Conservation (phyloP, 169 alveolate species). For the Plasmodium cynomolgi region DNA sequence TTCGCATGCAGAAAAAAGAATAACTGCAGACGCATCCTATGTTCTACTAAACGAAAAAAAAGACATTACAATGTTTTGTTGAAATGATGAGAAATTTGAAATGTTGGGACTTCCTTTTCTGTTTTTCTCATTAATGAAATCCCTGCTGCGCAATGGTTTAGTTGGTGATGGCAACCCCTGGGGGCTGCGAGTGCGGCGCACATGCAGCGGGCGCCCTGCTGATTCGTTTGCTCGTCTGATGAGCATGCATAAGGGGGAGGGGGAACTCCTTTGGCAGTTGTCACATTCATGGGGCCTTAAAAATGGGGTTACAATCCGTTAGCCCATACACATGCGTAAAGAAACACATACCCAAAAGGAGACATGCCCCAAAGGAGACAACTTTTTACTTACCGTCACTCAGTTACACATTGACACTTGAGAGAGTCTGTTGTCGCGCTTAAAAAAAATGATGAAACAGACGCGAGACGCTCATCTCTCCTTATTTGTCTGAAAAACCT, state of each 20-base stretch:
- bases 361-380: neutral
- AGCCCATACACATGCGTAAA: neutral
- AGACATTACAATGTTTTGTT: neutral
- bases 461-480: neutral
- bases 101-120: neutral
- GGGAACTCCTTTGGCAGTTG: neutral
- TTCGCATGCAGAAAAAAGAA: neutral
- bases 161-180: neutral
- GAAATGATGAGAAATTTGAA: neutral
- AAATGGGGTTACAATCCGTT: neutral
- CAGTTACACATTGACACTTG: neutral
- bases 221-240: neutral
- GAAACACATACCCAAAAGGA: no score
- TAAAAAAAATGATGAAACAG: neutral
- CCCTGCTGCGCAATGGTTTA: neutral
- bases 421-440: neutral
- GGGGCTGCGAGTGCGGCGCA: neutral
- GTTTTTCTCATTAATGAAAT: neutral
- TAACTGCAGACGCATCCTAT: neutral
- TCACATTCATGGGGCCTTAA: neutral
- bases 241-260: neutral
- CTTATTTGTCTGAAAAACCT: neutral
- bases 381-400: neutral
- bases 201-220: neutral
- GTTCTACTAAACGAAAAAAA: neutral